Conservation (phyloP, 768 basidiomycete genomes). For the Polyporus arcularius region DNA sequence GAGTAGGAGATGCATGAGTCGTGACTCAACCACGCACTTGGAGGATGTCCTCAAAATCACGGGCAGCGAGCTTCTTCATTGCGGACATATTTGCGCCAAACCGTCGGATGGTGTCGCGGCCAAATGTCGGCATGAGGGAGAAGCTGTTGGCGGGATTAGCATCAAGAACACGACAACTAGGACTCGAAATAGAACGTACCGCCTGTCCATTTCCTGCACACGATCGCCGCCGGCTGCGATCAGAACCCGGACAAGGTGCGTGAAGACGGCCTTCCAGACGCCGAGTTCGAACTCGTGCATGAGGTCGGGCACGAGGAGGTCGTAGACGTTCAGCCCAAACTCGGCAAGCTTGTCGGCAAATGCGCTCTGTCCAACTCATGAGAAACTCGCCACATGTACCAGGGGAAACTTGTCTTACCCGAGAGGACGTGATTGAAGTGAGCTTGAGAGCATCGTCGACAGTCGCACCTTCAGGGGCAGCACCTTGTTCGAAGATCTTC, state of each 20-base stretch:
- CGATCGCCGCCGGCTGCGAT: not conserved
- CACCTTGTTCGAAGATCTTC: too few species aligned
- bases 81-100: conserved; percentile 26
- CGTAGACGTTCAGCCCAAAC: conserved; percentile 29
- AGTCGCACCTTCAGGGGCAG: too few species aligned
- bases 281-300: conserved; percentile 39
- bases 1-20: too few species aligned
- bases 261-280: conserved; percentile 32
- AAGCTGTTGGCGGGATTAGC: too few species aligned
- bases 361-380: conserved; percentile 37
- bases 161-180: too few species aligned
- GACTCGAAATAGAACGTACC: conserved; percentile 1
- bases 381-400: too few species aligned
- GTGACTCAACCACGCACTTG: too few species aligned
- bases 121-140: conserved; percentile 22
- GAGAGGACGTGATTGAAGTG: too few species aligned
- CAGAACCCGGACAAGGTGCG: conserved; percentile 29
- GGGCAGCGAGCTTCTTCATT: conserved; percentile 30
- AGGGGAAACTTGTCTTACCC: too few species aligned
- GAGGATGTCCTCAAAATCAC: conserved; percentile 31
- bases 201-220: conserved; percentile 8
- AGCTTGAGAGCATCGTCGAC: too few species aligned
- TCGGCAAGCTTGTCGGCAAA: conserved; percentile 27
- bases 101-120: conserved; percentile 23
- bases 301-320: conserved; percentile 31